Evolutionary conservation across 306 rosid genomes (phyloP).

Genomic region (Rubus parviflorus): DNA sequence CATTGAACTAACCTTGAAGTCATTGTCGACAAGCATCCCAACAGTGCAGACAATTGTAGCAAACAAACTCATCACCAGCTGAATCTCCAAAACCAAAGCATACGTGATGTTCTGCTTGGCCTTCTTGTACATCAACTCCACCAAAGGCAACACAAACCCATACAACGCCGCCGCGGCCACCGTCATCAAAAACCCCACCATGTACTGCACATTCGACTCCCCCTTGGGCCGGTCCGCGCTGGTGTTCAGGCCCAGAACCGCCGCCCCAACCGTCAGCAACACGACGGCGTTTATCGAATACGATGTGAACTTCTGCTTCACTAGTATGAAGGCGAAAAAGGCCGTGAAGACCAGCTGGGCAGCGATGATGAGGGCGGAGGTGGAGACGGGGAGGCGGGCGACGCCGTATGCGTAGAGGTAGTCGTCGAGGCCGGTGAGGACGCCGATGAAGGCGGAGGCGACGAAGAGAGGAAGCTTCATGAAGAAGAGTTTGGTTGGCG

Average conservation of each 20-base stretch:
- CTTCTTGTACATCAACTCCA: constrained; percentile 64
- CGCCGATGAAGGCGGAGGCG: constrained; percentile 44
- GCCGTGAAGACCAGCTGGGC: constrained; percentile 77
- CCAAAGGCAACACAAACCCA: constrained; percentile 70
- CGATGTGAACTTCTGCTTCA: constrained; percentile 62
- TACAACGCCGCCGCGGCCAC: constrained; percentile 65
- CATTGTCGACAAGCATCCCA: constrained; percentile 78
- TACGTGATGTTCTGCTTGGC: constrained; percentile 57
- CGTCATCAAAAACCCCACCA: constrained; percentile 64
- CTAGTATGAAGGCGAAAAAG: constrained; percentile 45
- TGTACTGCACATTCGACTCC: constrained; percentile 54
- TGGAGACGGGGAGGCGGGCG: constrained; percentile 64
- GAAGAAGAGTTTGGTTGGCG: constrained; percentile 20
- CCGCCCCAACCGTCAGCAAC: constrained; percentile 64
- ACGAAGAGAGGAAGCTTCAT: constrained; percentile 44
- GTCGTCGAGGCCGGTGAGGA: constrained; percentile 60
- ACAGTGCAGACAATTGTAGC: constrained; percentile 65
- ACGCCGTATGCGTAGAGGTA: constrained; percentile 68
- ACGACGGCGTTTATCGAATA: constrained; percentile 58
- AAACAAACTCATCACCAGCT: constrained; percentile 58
- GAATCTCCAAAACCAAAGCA: constrained; percentile 78
- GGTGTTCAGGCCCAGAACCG: constrained; percentile 55
- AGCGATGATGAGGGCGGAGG: constrained; percentile 56
- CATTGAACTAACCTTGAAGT: constrained; percentile 55
- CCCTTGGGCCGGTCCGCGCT: constrained; percentile 64